Base-by-base conservation (phyloP, 2,329 filamentous ascomycete genomes). In the Ophiostoma pallidulum region DNA sequence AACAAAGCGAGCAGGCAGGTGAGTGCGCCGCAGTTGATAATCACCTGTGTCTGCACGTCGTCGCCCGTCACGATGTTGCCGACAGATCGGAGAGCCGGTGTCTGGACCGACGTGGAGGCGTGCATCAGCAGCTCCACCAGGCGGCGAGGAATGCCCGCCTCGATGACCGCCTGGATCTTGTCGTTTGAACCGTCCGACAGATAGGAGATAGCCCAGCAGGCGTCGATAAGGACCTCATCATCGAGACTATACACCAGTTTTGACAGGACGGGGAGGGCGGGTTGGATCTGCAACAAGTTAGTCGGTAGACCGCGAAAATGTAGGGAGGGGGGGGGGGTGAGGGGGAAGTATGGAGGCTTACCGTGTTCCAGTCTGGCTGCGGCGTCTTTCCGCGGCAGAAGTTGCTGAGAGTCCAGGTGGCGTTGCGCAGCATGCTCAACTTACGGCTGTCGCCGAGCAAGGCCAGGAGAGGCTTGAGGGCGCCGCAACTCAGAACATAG, bases 301-400 rank as follows among this genome's bases (percentile, higher is more conserved):
- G 38, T 12, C 7, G n/a, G 3, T 8, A 5, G 8, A 8, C n/a
- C n/a, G n/a, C n/a, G n/a, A 32, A 16, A 8, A 29, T 3, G 28
- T 12, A 14, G 35, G 22, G 13, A 13, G 16, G 9, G 22, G 13
- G 19, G 4, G 13, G 4, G 16, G 19, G 10, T 19, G 16, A 16
- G 33, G 14, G 29, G 22, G 35, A 29, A 32, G 38, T n/a, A n/a
- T n/a, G n/a, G n/a, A n/a, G 37, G 76, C 87, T 69, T 76, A 95
- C 89, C 32, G 88, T 96, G 63, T 82, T 80, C 92, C 92, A 98
- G 65, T 98, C 92, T 40, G 92, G 92, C 72, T 98, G 92, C 44
- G 92, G 92, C 8, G 91, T 96, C 80, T 98, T 98, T 70, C 92
- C 92, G 75, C 92, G 88, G 74, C 92, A 98, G 73, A 98, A 98